Evolutionary conservation across 371 early-diverging fungal genomes (phyloP), one percentile per base, ranked within the genome.

Genomic region (Zopfochytrium polystomum): DNA sequence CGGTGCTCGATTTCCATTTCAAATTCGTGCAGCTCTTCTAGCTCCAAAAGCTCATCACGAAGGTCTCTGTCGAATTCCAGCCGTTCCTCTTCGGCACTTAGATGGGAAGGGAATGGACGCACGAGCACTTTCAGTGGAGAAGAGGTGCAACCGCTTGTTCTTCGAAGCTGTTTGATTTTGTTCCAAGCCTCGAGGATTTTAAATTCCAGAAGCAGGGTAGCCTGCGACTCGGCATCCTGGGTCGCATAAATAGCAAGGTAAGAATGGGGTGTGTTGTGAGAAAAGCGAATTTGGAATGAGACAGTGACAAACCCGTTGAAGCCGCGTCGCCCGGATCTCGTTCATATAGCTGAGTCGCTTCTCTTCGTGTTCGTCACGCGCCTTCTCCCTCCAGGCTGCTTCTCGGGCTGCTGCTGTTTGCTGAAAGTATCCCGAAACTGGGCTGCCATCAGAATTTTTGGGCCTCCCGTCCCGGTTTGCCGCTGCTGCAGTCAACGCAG

Each of bases 101-200:
- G 55, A 20, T 44, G 18, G 29, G 38, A 20, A 4, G 33, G 27
- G 27, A 51, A 31, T 30, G 56, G 58, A 23, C 67, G 57, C 15
- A 67, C 45, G 4, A 61, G 50, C 34, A 73, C 55, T 29, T 57
- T 65, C 29, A 75, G 15, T 15, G 33, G 57, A 20, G 72, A 32
- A 0, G 58, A 29, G 2, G 60, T 63, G 20, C 63, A 63, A 11
- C 65, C 62, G 1, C 61, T 49, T 9, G 32, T 27, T 18, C 45
- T 49, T 0, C 80, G 66, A 13, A 67, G 20, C 6, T 45, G 30
- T 57, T 74, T 71, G 46, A 79, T 54, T 3, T 51, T 52, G 3
- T 74, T 65, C 80, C 80, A 79, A 2, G 53, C 58, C 56, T 75
- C 60, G 1, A 77, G 62, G 48, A 79, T 74, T 53, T 68, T 64